Evolutionary conservation across 805 yeast species (phyloP), one percentile per base, ranked within the genome.

Genomic region (Jamesozyma spencerorum): DNA sequence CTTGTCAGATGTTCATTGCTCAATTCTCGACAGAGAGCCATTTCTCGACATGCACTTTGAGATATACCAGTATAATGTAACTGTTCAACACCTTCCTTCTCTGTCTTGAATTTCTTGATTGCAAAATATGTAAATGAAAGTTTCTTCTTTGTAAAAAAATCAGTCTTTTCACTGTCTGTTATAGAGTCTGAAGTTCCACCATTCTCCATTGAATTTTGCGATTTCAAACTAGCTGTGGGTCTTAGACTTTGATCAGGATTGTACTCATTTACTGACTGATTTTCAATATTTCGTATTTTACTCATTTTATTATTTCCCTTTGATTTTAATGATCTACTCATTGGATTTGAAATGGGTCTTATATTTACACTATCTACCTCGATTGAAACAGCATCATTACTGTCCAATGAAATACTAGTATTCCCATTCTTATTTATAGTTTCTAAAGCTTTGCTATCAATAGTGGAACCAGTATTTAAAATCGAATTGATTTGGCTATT

Each of bases 11-110:
- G 90, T 43, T 74, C 72, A 63, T 94, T 85, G 47, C 70, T 70
- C 40, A 92, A 66, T 58, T 92, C 98, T 37, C 94, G 72, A 61
- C 97, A 92, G 17, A 92, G 68, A 1, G 96, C 84, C 90, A 94
- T 87, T 62, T 94, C 99, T 48, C 98, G 70, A 35, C 94, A 85
- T 1, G 97, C 98, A 53, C 90, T 79, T 62, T 92, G 98, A 2
- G 95, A 86, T 12, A 92, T 85, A 2, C 98, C 97, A 0, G 97
- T 87, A 55, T 87, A 90, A 63, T 84, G 92, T 10, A 82, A 63
- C 19, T 81, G 78, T 54, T 88, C 97, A 26, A 68, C 69, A 43
- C 90, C 90, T 47, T 88, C 94, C 53, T 85, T 79, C 52, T 94
- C 98, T 24, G 87, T 81, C 60, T 92, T 92, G 70, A 92, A 92